Evolutionary conservation across 805 yeast species (phyloP), one percentile per base, ranked within the genome.

Genomic region (Starmerella sirachaensis): DNA sequence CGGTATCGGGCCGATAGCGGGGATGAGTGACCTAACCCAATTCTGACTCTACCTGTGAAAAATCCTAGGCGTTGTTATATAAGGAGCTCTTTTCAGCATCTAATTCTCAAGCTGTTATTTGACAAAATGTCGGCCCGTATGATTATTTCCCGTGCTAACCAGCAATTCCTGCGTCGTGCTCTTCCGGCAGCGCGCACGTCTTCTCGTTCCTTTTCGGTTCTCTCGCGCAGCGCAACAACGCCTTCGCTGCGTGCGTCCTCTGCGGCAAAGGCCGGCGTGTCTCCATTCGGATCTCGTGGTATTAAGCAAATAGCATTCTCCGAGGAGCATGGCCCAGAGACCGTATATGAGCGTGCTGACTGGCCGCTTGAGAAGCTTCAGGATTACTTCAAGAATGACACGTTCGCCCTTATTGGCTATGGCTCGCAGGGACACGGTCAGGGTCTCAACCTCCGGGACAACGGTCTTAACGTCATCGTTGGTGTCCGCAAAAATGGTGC

Each of bases 341-440:
- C 78, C 54, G 98, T 91, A 54, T 88, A 91, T 73, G 97, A 91
- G 74, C 83, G 98, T 69, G 78, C 85, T 57, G 98, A 91, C 81
- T 91, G 98, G 98, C 98, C 98, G 68, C 74, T 79, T 65, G 97
- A 88, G 70, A 88, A 82, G 73, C 73, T 91, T 59, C 74, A 78
- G 49, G 86, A 84, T 59, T 91, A 86, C 76, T 91, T 91, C 85
- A 88, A 91, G 76, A 71, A 86, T 67, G 97, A 91, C 65, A 91
- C 98, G 46, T 71, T 91, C 61, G 97, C 98, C 53, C 69, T 91
- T 60, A 86, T 91, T 55, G 98, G 98, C 68, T 91, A 91, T 78
- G 98, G 98, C 63, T 88, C 98, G 53, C 98, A 91, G 72, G 98
- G 98, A 74, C 88, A 91, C 75, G 98, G 98, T 64, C 98, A 91